Evolutionary conservation across 2,329 filamentous ascomycete genomes (phyloP).

Genomic region (Botrytis galanthina): DNA sequence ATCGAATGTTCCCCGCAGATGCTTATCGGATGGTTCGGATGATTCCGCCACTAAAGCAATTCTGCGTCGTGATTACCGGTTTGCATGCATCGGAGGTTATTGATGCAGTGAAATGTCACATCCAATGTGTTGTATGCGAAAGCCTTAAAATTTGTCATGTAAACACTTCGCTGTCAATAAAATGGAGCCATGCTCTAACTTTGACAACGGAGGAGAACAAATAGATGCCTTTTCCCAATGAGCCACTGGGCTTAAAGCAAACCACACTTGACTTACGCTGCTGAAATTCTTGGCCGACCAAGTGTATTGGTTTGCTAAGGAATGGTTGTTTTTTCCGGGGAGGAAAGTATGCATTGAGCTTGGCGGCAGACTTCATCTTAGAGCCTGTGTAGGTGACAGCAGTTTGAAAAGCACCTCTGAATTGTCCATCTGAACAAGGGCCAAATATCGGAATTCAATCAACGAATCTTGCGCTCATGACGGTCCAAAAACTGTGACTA

Average conservation of each 20-base stretch:
- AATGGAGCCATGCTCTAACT: not conserved
- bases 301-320: not conserved
- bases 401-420: not conserved
- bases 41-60: slow-evolving; percentile 4
- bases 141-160: not conserved
- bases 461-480: not conserved
- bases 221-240: not conserved
- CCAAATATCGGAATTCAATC: not conserved
- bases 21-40: slow-evolving; percentile 17
- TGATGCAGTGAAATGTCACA: slow-evolving; percentile 12
- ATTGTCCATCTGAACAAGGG: not conserved
- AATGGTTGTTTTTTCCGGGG: not conserved
- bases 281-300: not conserved
- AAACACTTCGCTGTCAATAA: slow-evolving; percentile 6
- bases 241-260: not conserved
- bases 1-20: slow-evolving; percentile 9
- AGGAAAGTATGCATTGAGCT: not conserved
- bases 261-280: not conserved
- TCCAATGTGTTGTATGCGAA: not conserved
- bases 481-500: slow-evolving; percentile 61
- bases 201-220: not conserved
- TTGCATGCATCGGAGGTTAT: slow-evolving; percentile 14
- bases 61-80: not conserved
- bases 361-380: not conserved
- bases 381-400: not conserved